These are phyloP conservation scores for Coffea eugenioides DNA, from an alignment of 257 asterid genomes.

Conservation along the genomic window DNA sequence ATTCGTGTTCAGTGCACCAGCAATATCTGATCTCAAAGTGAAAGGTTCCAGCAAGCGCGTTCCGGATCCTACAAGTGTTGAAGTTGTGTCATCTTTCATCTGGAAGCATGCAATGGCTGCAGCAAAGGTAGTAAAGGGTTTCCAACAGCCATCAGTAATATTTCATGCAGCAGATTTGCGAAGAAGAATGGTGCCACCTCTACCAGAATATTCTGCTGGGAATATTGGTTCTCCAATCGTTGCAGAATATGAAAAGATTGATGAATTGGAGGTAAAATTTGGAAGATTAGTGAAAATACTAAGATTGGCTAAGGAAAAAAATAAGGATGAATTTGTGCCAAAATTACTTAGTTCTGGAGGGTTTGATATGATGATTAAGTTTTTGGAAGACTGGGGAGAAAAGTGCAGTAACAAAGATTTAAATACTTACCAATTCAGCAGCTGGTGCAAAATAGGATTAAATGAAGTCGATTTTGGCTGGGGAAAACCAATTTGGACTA, in stretches of 20 bases:
- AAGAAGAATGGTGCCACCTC: constrained; percentile 1
- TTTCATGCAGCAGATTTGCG: neutral
- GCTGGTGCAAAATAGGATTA: constrained; percentile 12
- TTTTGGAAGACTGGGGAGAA: neutral
- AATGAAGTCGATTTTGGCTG: constrained; percentile 21
- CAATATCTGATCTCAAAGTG: neutral
- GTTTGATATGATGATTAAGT: neutral
- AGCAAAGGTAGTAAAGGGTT: neutral
- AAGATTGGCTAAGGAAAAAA: neutral
- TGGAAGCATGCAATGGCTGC: constrained; percentile 3
- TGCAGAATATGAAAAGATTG: neutral
- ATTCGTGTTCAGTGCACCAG: constrained; percentile 3
- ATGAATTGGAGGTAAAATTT: neutral
- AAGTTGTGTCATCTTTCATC: constrained; percentile 3
- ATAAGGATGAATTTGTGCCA: neutral
- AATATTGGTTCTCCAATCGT: neutral
- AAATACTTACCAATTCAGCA: neutral
- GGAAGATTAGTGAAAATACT: neutral
- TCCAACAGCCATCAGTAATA: neutral
- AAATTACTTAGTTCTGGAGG: neutral
- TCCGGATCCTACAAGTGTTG: neutral
- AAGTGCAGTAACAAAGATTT: neutral
- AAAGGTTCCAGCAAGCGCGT: constrained; percentile 6
- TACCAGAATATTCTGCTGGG: neutral
- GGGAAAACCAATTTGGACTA: constrained; percentile 16